Evolutionary conservation across 495 filamentous ascomycete genomes (phyloP), one percentile per base, ranked within the genome.

Genomic region (Paragyromitra xinjiangensis): DNA sequence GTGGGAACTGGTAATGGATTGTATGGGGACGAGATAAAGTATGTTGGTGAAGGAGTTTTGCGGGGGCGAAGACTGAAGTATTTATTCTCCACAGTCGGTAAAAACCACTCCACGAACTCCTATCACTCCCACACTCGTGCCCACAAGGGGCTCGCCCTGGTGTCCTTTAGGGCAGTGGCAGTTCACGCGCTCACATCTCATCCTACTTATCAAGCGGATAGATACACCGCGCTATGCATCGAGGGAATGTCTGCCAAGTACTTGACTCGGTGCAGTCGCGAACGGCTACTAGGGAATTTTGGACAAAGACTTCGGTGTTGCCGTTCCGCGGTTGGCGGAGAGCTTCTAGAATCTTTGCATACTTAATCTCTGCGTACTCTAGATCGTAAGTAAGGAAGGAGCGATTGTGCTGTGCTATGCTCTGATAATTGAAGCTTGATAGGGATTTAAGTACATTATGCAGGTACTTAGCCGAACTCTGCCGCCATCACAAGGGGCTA

Each of bases 71-170:
- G 14, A 48, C 26, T 45, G 7, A 34, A 37, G 24, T 71, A 63
- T 71, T 48, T 71, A 71, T 44, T 24, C 26, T 51, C 12, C 9
- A 50, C 9, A 29, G 39, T 71, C 68, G 29, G 14, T 19, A 8
- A 1, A 69, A 45, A 44, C 7, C 19, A 44, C 51, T 29, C 59
- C 39, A 34, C 16, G 22, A 44, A 45, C 22, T 24, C 53, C 12
- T 6, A 29, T 45, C 12, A 22, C 39, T 9, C 19, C 37, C 66
- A 16, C 37, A 16, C 64, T 40, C 42, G 14, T 5, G 14, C 50
- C 50, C n/a, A 8, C n/a, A 24, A 8, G 45, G 19, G 11, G n/a
- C 8, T 55, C 64, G n/a, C n/a, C 11, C 11, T 51, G 7, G 29
- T n/a, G 7, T 29, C 14, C 19, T 1, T 67, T 8, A 29, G 6